phyloP scores from a whole-genome alignment of 164 flowering plant genomes.

The Annona cherimola region DNA sequence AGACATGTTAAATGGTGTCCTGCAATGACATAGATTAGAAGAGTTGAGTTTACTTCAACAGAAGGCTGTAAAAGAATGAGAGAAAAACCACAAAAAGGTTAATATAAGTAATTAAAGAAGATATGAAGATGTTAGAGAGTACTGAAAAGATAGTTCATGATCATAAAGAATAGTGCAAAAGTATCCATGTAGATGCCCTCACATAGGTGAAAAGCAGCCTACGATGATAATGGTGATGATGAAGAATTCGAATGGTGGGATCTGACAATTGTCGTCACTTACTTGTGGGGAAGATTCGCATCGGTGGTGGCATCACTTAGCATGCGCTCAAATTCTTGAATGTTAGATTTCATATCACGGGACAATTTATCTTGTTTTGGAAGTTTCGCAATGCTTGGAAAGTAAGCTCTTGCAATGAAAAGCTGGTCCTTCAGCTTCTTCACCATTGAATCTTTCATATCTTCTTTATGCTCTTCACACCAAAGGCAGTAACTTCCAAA shows the following conservation, averaged over 20 bases:
- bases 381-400: slow-evolving; percentile 88
- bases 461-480: slow-evolving; percentile 68
- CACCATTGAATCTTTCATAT: slow-evolving; percentile 68
- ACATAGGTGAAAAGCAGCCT: no score
- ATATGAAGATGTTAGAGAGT: no score
- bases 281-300: slow-evolving; percentile 81
- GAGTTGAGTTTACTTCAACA: no score
- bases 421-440: slow-evolving; percentile 84
- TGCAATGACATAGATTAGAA: no score
- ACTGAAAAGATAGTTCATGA: no score
- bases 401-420: slow-evolving; percentile 90
- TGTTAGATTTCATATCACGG: slow-evolving; percentile 73
- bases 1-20: no score
- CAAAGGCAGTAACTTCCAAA: slow-evolving; percentile 96
- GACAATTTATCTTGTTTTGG: slow-evolving; percentile 60
- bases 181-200: no score
- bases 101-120: no score
- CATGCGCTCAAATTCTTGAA: slow-evolving; percentile 88
- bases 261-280: slow-evolving; percentile 28
- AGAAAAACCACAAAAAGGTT: no score
- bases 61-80: no score
- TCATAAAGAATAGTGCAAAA: no score
- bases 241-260: not conserved
- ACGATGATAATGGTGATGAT: no score
- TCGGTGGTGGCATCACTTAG: slow-evolving; percentile 78